Evolutionary conservation across 2,329 filamentous ascomycete species (phyloP).

Genomic region (Rachicladosporium sp.): DNA sequence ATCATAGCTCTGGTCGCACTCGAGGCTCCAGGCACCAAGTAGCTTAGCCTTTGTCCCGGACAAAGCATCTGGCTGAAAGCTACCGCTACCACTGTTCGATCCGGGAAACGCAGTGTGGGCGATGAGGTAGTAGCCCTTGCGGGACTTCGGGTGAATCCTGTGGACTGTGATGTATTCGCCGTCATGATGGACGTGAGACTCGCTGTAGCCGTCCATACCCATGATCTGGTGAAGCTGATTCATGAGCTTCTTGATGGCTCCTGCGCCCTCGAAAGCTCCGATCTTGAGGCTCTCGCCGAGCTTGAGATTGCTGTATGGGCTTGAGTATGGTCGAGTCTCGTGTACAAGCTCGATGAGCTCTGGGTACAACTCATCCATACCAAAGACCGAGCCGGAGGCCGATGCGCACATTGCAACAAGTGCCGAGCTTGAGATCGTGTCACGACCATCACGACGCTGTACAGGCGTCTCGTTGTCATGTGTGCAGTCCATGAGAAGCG

Average conservation of each 20-base stretch:
- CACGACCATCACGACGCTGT: slow-evolving; percentile 85
- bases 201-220: slow-evolving; percentile 88
- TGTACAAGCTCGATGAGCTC: slow-evolving; percentile 84
- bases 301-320: slow-evolving; percentile 51
- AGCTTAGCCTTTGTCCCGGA: slow-evolving; percentile 74
- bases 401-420: slow-evolving; percentile 93
- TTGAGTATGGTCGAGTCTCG: slow-evolving; percentile 74
- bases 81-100: slow-evolving; percentile 71
- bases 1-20: slow-evolving; percentile 68
- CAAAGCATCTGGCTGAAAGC: slow-evolving; percentile 67
- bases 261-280: slow-evolving; percentile 71
- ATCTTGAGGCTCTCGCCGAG: slow-evolving; percentile 41
- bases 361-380: slow-evolving; percentile 94
- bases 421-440: slow-evolving; percentile 87
- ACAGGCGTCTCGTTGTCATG: slow-evolving; percentile 96
- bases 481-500: slow-evolving; percentile 97
- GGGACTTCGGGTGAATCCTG: slow-evolving; percentile 78
- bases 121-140: slow-evolving; percentile 90
- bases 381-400: slow-evolving; percentile 91
- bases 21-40: slow-evolving; percentile 82
- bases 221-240: slow-evolving; percentile 93
- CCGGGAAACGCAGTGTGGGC: slow-evolving; percentile 93
- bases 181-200: slow-evolving; percentile 94
- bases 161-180: slow-evolving; percentile 95
- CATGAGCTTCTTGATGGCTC: slow-evolving; percentile 77